Base-by-base conservation (phyloP, 805 yeast species). In the Tetrapisispora taiwanensis region DNA sequence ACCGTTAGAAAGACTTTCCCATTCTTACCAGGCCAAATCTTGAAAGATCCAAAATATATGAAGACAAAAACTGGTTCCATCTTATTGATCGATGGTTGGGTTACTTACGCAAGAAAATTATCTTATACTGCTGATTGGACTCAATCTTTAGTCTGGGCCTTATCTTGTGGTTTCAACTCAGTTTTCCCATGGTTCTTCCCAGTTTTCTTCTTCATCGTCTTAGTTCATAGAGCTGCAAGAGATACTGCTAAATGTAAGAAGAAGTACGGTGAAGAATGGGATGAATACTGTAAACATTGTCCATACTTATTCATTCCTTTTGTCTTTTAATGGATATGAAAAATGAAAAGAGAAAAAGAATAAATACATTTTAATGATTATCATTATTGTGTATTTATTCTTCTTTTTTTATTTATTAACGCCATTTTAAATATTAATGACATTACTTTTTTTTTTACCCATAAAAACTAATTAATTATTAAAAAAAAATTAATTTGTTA, bases 111-210 rank as follows among this genome's bases (percentile, higher is more conserved):
- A 14, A 81, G 97, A 70, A 92, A 92, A 68, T 79, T 81, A 50
- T 94, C 89, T 68, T 92, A 92, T 73, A 88, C 97, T 31, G 96
- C 95, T 19, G 98, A 92, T 65, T 87, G 80, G 74, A 70, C 75
- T 40, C 96, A 88, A 70, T 76, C 94, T 41, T 70, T 85, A 54
- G 74, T 92, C 38, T 92, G 98, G 98, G 95, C 90, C 5, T 72
- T 92, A 48, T 75, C 80, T 49, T 87, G 96, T 65, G 98, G 98
- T 0, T 79, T 81, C 64, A 72, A 71, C 28, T 84, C 95, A 3
- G 84, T 89, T 41, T 78, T 90, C 71, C 95, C 97, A 36, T 92
- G 95, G 90, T 92, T 92, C 68, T 90, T 83, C 79, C 97, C 98
- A 4, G 69, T 72, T 19, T 92, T 92, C 71, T 92, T 87, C 79